Conservation (phyloP, 2,329 filamentous ascomycete species). For the Trichoderma sp. region DNA sequence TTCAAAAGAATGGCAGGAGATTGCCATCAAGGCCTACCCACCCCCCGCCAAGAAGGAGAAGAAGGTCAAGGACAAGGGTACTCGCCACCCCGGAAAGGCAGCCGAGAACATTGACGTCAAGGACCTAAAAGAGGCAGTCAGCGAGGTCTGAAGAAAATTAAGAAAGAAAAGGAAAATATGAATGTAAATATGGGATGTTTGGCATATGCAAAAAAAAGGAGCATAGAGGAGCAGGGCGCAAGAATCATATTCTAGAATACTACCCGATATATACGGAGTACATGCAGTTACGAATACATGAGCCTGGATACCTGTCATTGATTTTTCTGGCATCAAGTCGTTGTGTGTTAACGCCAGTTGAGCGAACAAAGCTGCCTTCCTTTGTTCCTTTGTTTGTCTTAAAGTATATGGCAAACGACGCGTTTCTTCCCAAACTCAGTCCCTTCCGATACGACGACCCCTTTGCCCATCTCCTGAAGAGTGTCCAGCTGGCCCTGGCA, state of each 20-base stretch:
- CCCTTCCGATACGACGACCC: neutral
- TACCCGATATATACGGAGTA: slow-evolving; percentile 20
- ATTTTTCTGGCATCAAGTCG: neutral
- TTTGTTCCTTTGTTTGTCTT: neutral
- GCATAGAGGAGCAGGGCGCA: slow-evolving; percentile 20
- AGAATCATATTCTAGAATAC: slow-evolving; percentile 24
- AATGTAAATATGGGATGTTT: neutral
- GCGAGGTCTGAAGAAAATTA: neutral
- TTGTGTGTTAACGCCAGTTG: neutral
- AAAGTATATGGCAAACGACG: neutral
- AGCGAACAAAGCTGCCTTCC: neutral
- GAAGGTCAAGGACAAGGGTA: slow-evolving; percentile 77
- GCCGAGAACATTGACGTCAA: slow-evolving; percentile 19
- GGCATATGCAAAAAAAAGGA: neutral
- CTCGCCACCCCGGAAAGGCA: slow-evolving; percentile 58
- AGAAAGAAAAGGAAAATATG: neutral
- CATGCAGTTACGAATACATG: slow-evolving; percentile 19
- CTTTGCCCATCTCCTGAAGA: neutral
- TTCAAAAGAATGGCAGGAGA: slow-evolving; percentile 74
- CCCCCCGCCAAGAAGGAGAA: slow-evolving; percentile 70
- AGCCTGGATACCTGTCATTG: neutral
- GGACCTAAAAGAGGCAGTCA: slow-evolving; percentile 17
- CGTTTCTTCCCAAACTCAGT: neutral
- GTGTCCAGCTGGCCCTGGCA: neutral
- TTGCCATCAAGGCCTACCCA: slow-evolving; percentile 79